Percentiles rank a stretch among this genome's conserved stretches.
These are phyloP conservation scores for Epichloe sp. DNA, from an alignment of 2,329 filamentous ascomycete species.

Conservation along the genomic window DNA sequence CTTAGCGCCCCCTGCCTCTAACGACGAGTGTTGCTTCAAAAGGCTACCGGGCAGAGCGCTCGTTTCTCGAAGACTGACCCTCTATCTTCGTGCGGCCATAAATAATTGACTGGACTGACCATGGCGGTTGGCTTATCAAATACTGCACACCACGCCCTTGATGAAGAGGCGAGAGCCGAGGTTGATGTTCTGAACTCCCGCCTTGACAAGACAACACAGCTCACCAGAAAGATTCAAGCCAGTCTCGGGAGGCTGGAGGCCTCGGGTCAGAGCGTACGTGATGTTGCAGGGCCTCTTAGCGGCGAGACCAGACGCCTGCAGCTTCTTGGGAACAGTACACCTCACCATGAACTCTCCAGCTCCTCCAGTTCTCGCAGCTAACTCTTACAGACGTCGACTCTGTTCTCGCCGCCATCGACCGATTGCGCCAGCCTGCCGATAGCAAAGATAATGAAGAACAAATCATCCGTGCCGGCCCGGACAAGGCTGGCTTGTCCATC, in stretches of 20 bases:
- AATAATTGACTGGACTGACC: not conserved
- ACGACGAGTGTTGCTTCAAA: too few species aligned
- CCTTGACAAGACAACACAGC: slow-evolving; percentile 80
- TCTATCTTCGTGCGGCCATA: not conserved
- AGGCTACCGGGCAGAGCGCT: too few species aligned
- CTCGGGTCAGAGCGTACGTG: slow-evolving; percentile 79
- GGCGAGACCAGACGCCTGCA: slow-evolving; percentile 85
- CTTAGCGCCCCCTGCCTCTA: too few species aligned
- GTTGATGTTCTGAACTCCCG: slow-evolving; percentile 58
- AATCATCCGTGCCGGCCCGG: slow-evolving; percentile 78
- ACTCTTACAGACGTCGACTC: slow-evolving; percentile 59
- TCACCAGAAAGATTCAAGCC: slow-evolving; percentile 92
- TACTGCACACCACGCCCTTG: slow-evolving; percentile 35
- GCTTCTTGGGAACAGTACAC: slow-evolving; percentile 64
- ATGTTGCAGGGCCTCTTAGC: slow-evolving; percentile 85
- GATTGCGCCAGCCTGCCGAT: slow-evolving; percentile 79
- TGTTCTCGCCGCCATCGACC: slow-evolving; percentile 76
- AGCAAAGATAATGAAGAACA: slow-evolving; percentile 85
- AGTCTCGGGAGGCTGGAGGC: slow-evolving; percentile 73
- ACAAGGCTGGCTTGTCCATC: slow-evolving; percentile 65
- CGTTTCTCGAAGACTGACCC: too few species aligned
- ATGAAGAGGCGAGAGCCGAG: slow-evolving; percentile 56
- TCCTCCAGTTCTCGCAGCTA: slow-evolving; percentile 5
- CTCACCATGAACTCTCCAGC: slow-evolving; percentile 3
- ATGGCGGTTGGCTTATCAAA: slow-evolving; percentile 40